Base-by-base conservation (phyloP, 2,329 filamentous ascomycete species). In the Parastagonospora nodorum region DNA sequence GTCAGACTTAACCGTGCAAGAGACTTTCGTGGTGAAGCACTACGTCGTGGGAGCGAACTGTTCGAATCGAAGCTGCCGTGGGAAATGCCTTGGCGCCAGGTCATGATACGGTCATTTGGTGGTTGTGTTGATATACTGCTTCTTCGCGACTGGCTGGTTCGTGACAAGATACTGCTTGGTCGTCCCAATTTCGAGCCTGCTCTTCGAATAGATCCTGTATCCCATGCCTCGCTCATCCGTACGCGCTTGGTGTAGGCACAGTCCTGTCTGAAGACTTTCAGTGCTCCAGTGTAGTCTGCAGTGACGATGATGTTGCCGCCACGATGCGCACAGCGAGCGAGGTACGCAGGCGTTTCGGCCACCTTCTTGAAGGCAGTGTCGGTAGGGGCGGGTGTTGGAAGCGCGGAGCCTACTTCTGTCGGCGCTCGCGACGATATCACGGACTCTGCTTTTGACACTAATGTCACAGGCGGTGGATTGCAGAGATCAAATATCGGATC, bases 401-500 rank as follows among this genome's bases (percentile, higher is more conserved):
- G 60, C 8, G 62, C 65, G 54, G 67, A 74, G 11, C 68, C 74
- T 28, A 64, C 74, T 46, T 80, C 74, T 1, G 77, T 79, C 1
- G 75, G 73, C 12, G 76, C 75, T 55, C 76, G 78, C 0, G 82
- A 82, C 1, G 80, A 81, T 5, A 74, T 69, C 43, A 75, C 69
- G 12, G 82, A 82, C 63, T 94, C 90, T 15, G 88, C 85, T 24
- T 87, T 82, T 58, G 88, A 92, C 54, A 92, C 80, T 14, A 97
- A 79, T 6, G 86, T 92, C 12, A 97, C 86, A 0, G 93, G 92
- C 0, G 93, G 94, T 5, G 94, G 94, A 63, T 97, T 97, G 79
- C 94, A 97, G 1, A 97, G 81, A 63, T 97, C 92, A 71, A 92
- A 99, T n/a, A 99, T 84, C 1, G 94, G 92, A 69, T 99, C 92